Percentiles rank a stretch among this genome's conserved stretches.
These are phyloP conservation scores for Hylodesmum podocarpum DNA, from an alignment of 306 rosid species.

Conservation along the genomic window DNA sequence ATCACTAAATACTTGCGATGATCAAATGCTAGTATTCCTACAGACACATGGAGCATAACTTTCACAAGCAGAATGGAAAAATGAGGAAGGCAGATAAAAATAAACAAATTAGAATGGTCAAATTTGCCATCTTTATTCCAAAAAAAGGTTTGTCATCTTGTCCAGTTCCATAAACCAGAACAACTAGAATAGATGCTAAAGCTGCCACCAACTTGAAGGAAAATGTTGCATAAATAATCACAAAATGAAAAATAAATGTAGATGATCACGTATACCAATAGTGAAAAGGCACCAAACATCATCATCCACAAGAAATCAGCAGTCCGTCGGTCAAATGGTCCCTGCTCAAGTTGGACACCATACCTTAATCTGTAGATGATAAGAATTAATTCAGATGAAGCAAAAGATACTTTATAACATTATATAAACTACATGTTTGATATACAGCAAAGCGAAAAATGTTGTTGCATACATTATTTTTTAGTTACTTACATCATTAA, in stretches of 20 bases:
- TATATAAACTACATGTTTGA: not conserved
- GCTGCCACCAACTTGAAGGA: constrained; percentile 9
- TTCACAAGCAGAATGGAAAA: not conserved
- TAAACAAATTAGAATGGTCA: not conserved
- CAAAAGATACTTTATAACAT: not conserved
- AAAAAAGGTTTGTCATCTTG: not conserved
- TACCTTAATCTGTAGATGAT: constrained; percentile 71
- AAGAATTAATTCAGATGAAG: constrained; percentile 11
- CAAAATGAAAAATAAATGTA: constrained; percentile 4
- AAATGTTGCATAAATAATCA: constrained; percentile 13
- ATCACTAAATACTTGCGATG: not conserved
- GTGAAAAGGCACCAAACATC: constrained; percentile 71
- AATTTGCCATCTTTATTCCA: not conserved
- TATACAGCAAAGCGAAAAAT: not conserved
- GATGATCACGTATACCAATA: constrained; percentile 58
- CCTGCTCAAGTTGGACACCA: constrained; percentile 95
- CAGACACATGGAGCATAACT: not conserved
- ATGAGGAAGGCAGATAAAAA: not conserved
- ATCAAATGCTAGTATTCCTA: not conserved
- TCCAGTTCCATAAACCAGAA: constrained; percentile 2
- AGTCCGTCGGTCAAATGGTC: constrained; percentile 83
- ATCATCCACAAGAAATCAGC: constrained; percentile 99
- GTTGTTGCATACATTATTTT: not conserved
- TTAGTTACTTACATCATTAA: constrained; percentile 78
- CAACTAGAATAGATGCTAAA: not conserved